Base-by-base conservation (phyloP, 495 filamentous ascomycete genomes). In the Chaetomium fimeti region DNA sequence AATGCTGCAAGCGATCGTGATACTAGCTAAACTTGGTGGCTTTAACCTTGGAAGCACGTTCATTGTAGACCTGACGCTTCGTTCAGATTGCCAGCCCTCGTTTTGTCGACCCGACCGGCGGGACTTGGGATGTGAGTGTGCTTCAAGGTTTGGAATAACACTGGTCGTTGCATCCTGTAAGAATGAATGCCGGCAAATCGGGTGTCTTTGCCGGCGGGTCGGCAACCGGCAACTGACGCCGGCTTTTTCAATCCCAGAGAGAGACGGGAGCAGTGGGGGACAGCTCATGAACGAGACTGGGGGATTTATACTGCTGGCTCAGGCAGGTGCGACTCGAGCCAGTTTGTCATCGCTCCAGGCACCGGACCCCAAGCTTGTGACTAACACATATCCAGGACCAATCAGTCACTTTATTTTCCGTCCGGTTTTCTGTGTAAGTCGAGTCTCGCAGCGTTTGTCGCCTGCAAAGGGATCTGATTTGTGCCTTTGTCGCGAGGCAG, bases 401-500 rank as follows among this genome's bases (percentile, higher is more conserved):
- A 22, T 64, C 24, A 59, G 5, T 4, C 20, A 0, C 40, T 57
- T 18, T 29, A 2, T 18, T 49, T n/a, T 6, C 5, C 9, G 13
- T 3, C 16, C 6, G 32, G 8, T 32, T 22, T 20, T 4, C 13
- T 24, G 28, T 56, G 18, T 28, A 36, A 36, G 52, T 22, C 4
- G 20, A 13, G 36, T 36, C 29, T 40, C 13, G 53, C 53, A 15
- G 53, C 53, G 8, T 29, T 56, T 36, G 8, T 43, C 36, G 22
- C n/a, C 60, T 13, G 27, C 29, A 29, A 15, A n/a, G 16, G 28
- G 12, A 2, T 22, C n/a, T 29, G 25, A 28, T 58, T 64, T 24
- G 58, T 22, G 43, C 49, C 16, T 28, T 6, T 42, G 27, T 36
- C 36, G 61, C 69, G 56, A 70, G 69, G 71, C 71, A 72, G 69